Evolutionary conservation across 192 early-diverging fungal species (phyloP).

Genomic region (Entrophospora sp.): DNA sequence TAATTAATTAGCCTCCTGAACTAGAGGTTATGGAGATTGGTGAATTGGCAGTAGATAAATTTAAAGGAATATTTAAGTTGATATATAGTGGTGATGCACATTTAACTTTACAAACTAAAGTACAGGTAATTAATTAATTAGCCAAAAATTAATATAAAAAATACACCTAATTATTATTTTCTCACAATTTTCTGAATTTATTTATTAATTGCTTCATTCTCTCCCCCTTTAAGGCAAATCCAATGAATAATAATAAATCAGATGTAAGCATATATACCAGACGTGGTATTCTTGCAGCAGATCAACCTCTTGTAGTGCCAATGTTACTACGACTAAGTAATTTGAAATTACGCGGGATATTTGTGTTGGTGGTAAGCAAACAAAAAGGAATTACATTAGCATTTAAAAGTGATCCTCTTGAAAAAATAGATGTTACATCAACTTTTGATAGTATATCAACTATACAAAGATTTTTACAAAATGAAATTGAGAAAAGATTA

Average conservation of each 20-base stretch:
- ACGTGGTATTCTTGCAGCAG: conserved; percentile 73
- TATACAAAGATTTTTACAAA: conserved; percentile 80
- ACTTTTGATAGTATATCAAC: conserved; percentile 92
- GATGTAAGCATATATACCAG: conserved; percentile 56
- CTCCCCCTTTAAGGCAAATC: conserved; percentile 57
- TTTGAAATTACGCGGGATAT: conserved; percentile 81
- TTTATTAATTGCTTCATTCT: neutral
- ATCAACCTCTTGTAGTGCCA: conserved; percentile 89
- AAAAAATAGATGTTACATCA: conserved; percentile 87
- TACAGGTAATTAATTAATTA: conserved; percentile 55
- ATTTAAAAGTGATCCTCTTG: conserved; percentile 96
- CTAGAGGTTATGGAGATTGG: conserved; percentile 97
- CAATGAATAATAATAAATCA: conserved; percentile 49
- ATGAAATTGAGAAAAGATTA: conserved; percentile 83
- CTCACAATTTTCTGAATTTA: neutral
- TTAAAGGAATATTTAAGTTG: conserved; percentile 93
- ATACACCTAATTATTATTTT: conserved; percentile 7
- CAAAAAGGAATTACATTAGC: conserved; percentile 90
- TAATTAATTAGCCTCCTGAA: conserved; percentile 67
- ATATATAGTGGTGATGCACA: conserved; percentile 89
- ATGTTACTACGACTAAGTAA: conserved; percentile 90
- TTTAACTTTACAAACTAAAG: conserved; percentile 85
- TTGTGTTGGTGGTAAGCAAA: conserved; percentile 90
- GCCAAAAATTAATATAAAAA: neutral
- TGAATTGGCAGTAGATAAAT: conserved; percentile 88